Percentiles rank a stretch among this genome's conserved stretches.
Conservation (phyloP, 257 asterid species). For the Fraxinus quadrangulata region DNA sequence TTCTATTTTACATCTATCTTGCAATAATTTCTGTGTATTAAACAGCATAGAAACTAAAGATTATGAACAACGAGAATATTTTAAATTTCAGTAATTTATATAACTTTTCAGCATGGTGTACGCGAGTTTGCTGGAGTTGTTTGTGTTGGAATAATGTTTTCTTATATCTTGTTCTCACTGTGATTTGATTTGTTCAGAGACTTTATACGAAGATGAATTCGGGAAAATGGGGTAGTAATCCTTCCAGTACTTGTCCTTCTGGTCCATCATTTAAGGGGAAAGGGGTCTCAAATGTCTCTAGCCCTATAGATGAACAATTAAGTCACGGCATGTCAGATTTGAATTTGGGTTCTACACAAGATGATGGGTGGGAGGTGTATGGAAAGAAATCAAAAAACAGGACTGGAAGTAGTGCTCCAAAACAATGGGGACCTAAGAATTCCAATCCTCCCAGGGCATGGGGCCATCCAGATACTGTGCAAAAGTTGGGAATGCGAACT, state of each 20-base stretch:
- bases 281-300: constrained; percentile 28
- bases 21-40: neutral
- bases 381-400: constrained; percentile 56
- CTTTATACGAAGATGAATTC: constrained; percentile 44
- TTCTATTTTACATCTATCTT: neutral
- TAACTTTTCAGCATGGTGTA: neutral
- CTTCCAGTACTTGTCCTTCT: constrained; percentile 25
- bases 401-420: constrained; percentile 35
- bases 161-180: constrained; percentile 11
- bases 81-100: neutral
- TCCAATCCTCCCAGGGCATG: constrained; percentile 49
- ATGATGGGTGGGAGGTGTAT: constrained; percentile 70
- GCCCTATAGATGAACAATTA: constrained; percentile 35
- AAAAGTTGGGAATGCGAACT: constrained; percentile 43
- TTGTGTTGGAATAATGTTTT: neutral
- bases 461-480: constrained; percentile 51
- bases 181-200: constrained; percentile 27
- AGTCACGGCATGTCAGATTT: constrained; percentile 42
- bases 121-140: neutral
- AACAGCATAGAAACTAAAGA: neutral
- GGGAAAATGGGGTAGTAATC: constrained; percentile 31
- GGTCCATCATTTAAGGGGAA: constrained; percentile 35
- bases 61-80: neutral
- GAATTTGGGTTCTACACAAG: constrained; percentile 36
- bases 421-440: constrained; percentile 41